These are phyloP conservation scores for Osmanthus fragrans DNA, from an alignment of 257 asterid genomes.

Conservation along the genomic window DNA sequence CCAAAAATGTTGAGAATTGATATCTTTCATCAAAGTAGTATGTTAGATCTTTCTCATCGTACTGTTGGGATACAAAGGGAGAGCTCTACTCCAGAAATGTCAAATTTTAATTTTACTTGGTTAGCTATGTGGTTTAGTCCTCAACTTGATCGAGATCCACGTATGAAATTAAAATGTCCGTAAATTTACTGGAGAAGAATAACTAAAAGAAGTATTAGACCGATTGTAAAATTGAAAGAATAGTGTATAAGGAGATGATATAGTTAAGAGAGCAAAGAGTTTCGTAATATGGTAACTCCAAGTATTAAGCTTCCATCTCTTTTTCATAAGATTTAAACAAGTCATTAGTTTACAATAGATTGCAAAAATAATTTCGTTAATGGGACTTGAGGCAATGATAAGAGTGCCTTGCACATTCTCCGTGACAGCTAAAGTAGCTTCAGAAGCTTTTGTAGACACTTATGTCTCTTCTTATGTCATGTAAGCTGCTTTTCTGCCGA, in stretches of 20 bases:
- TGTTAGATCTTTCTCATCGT: not conserved
- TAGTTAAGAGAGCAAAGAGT: not conserved
- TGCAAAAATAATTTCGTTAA: not conserved
- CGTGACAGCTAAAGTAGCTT: not conserved
- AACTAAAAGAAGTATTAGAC: not conserved
- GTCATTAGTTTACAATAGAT: not conserved
- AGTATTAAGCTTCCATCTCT: not conserved
- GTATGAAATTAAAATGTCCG: too few relatives aligned
- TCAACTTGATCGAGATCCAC: not conserved
- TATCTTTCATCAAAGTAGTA: not conserved
- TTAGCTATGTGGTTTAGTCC: not conserved
- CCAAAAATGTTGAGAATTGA: not conserved
- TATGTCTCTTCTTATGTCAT: not conserved
- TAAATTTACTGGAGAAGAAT: not conserved
- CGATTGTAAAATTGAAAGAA: not conserved
- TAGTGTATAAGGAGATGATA: not conserved
- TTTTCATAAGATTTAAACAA: too few relatives aligned
- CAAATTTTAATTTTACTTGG: not conserved
- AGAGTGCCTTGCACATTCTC: not conserved
- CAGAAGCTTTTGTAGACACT: not conserved
- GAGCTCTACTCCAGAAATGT: not conserved
- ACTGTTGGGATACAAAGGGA: not conserved
- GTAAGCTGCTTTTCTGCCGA: not conserved
- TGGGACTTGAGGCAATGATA: not conserved
- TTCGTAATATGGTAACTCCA: too few relatives aligned